Evolutionary conservation across 768 basidiomycete genomes (phyloP).

Genomic region (Hericium erinaceus): DNA sequence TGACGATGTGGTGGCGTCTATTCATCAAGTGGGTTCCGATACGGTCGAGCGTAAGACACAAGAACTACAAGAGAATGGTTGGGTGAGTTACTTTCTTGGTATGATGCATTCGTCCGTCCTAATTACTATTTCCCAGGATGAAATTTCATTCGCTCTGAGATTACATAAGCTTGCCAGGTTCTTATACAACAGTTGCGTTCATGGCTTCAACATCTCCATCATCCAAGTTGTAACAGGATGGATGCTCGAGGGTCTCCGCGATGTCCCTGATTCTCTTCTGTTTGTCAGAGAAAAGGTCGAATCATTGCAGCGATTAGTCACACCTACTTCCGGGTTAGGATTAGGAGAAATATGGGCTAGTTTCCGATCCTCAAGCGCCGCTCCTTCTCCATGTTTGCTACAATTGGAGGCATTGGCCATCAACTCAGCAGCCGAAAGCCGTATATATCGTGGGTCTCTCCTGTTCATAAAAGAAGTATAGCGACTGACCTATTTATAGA

Average conservation of each 20-base stretch:
- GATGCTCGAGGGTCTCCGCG: conserved; percentile 29
- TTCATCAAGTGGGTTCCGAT: neutral
- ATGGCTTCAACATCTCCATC: conserved; percentile 37
- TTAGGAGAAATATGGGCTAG: conserved; percentile 64
- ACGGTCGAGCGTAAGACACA: neutral
- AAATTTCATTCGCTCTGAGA: conserved; percentile 6
- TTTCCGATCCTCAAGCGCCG: conserved; percentile 19
- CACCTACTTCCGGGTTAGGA: conserved; percentile 62
- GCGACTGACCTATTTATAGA: neutral
- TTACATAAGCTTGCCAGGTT: conserved; percentile 7
- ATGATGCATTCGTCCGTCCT: neutral
- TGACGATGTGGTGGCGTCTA: neutral
- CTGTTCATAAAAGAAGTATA: neutral
- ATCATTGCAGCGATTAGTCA: conserved; percentile 38
- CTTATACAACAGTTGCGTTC: neutral
- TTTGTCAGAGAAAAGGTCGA: conserved; percentile 23
- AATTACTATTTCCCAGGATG: neutral
- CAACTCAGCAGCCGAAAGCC: neutral
- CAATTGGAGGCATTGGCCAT: neutral
- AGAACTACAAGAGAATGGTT: neutral
- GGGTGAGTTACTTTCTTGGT: neutral
- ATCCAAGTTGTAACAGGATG: conserved; percentile 49
- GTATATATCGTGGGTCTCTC: neutral
- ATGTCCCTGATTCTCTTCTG: conserved; percentile 27
- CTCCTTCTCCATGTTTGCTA: neutral